Evolutionary conservation across 257 asterid species (phyloP).

Genomic region (Solanum corneliomulleri): DNA sequence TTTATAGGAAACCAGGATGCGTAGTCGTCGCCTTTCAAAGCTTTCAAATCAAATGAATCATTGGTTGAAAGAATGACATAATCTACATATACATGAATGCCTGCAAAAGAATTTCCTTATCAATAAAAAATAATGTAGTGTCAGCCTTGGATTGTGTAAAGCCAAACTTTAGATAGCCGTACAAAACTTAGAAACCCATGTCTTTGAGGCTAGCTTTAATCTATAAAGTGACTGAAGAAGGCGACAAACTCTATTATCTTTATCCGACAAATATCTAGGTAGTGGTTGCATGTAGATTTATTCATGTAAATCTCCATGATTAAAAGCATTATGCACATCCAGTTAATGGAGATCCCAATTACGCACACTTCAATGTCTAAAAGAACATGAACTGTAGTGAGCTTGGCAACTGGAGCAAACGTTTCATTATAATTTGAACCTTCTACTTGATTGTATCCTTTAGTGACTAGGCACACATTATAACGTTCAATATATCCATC

Average conservation of each 20-base stretch:
- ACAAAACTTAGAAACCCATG: neutral
- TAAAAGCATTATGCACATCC: neutral
- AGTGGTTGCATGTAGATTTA: neutral
- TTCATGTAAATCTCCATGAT: neutral
- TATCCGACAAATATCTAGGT: neutral
- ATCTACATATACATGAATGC: neutral
- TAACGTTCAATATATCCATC: neutral
- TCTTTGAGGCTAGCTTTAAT: neutral
- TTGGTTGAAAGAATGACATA: neutral
- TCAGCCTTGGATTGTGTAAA: neutral
- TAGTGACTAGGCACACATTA: neutral
- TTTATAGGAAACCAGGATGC: neutral
- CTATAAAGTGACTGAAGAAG: neutral
- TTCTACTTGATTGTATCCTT: neutral
- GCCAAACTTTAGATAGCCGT: neutral
- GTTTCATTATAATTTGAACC: neutral
- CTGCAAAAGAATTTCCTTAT: neutral
- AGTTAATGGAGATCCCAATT: neutral
- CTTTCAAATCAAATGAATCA: neutral
- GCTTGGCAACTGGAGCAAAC: neutral
- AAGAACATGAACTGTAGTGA: neutral
- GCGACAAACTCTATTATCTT: neutral
- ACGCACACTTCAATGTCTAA: neutral
- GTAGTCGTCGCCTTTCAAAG: neutral
- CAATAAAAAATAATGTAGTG: neutral